These are phyloP conservation scores for Willaertia magna DNA, from an alignment of 208 protist species.

Conservation along the genomic window DNA sequence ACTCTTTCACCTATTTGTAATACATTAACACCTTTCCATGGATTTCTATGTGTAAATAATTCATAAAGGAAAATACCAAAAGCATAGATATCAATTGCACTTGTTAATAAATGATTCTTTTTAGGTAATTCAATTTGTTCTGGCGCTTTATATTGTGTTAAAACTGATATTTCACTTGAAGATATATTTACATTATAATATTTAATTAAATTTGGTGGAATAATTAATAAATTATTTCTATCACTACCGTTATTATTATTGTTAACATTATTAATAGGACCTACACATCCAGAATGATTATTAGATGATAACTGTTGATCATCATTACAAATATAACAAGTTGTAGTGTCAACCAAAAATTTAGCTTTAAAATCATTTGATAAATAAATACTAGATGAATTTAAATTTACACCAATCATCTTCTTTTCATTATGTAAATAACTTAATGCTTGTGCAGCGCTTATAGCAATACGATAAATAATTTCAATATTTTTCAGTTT, in stretches of 20 bases:
- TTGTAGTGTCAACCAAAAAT: not conserved
- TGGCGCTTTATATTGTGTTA: not conserved
- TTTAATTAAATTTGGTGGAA: not conserved
- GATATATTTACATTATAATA: not conserved
- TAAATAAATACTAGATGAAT: not conserved
- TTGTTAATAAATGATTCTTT: not conserved
- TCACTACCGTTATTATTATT: not conserved
- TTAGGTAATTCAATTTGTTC: not conserved
- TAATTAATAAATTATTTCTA: not conserved
- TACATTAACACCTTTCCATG: not conserved
- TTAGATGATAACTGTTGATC: no score
- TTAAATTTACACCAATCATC: not conserved
- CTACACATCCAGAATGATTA: not conserved
- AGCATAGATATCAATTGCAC: not conserved
- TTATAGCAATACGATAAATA: not conserved
- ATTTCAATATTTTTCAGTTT: not conserved
- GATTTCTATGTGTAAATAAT: not conserved
- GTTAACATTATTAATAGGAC: not conserved
- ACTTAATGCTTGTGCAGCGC: not conserved
- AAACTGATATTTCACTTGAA: not conserved
- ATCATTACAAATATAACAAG: not conserved
- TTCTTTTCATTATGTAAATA: not conserved
- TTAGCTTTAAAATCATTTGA: not conserved
- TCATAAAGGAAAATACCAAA: not conserved
- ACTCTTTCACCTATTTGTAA: not conserved